Evolutionary conservation across 495 filamentous ascomycete genomes (phyloP), one percentile per base, ranked within the genome.

Genomic region (Xylaria longipes): DNA sequence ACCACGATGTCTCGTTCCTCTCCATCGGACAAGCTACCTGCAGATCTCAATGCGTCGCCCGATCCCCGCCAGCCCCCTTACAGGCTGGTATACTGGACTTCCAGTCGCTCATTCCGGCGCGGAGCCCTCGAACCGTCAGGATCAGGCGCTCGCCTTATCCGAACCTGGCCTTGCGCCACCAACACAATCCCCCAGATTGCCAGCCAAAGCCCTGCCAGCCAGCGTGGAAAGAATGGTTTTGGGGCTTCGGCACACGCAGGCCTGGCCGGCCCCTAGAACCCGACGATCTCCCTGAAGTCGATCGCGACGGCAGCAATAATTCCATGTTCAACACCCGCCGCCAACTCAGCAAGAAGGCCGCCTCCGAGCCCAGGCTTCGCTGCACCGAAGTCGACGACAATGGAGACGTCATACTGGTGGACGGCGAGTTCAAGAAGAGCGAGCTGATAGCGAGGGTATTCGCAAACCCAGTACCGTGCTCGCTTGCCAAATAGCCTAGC

Each of bases 331-430:
- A 79, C 27, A 81, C 89, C 65, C 89, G 89, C 64, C 86, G 93
- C 43, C 85, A 85, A 29, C 80, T 94, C 63, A 85, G 88, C 27
- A 87, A 88, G 7, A 95, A 93, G 80, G 89, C 92, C 1, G 88
- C 90, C 11, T 91, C 94, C 71, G 94, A 97, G 80, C 86, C 93
- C 45, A 89, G 91, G 72, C 81, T 99, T 74, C 87, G 96, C 68
- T 99, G 96, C 77, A 99, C 96, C 1, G 96, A 99, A 81, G 93
- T 98, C 74, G 94, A 98, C 74, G 91, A 91, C 74, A 91, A 93
- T 76, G 96, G 96, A n/a, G 91, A 97, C 70, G 94, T 97, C 46
- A 96, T 94, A n/a, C 86, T 97, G 60, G 91, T 97, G 12, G 96
- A 94, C 80, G 95, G 95, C 64, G 96, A 99, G 80, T 97, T 97